phyloP scores from a whole-genome alignment of 2,329 filamentous ascomycete species.

The Botrytis paeoniae region DNA sequence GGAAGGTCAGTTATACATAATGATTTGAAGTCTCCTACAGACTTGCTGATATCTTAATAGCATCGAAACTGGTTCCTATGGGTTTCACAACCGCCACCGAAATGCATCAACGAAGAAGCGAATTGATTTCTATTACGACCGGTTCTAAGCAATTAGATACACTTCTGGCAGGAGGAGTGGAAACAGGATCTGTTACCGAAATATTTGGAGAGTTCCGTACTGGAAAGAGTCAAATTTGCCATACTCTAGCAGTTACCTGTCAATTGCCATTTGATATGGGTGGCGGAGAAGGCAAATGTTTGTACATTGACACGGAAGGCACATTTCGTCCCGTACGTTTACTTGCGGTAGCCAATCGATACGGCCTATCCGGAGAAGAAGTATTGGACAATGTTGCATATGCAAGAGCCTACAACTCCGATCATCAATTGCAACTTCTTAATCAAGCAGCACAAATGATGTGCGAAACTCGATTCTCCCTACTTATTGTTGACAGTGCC shows the following conservation, averaged over 20 bases:
- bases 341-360: slow-evolving; percentile 88
- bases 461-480: slow-evolving; percentile 96
- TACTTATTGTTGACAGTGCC: slow-evolving; percentile 93
- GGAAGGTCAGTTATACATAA: slow-evolving; percentile 60
- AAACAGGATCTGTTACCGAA: slow-evolving; percentile 97
- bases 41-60: slow-evolving; percentile 45
- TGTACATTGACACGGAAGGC: slow-evolving; percentile 98
- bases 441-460: slow-evolving; percentile 98
- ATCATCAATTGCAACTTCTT: slow-evolving; percentile 92
- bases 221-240: slow-evolving; percentile 97
- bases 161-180: slow-evolving; percentile 86
- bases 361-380: slow-evolving; percentile 92
- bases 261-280: slow-evolving; percentile 99
- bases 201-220: slow-evolving; percentile 98
- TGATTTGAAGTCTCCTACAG: neutral
- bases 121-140: slow-evolving; percentile 96
- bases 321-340: slow-evolving; percentile 92
- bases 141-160: slow-evolving; percentile 98
- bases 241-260: slow-evolving; percentile 97
- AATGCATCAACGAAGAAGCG: slow-evolving; percentile 95
- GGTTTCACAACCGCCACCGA: slow-evolving; percentile 98
- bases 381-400: slow-evolving; percentile 98
- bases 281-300: slow-evolving; percentile 93
- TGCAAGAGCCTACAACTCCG: slow-evolving; percentile 95
- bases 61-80: slow-evolving; percentile 95